phyloP scores from a whole-genome alignment of 129 eudicot genomes.

The Oenanthe sinensis region DNA sequence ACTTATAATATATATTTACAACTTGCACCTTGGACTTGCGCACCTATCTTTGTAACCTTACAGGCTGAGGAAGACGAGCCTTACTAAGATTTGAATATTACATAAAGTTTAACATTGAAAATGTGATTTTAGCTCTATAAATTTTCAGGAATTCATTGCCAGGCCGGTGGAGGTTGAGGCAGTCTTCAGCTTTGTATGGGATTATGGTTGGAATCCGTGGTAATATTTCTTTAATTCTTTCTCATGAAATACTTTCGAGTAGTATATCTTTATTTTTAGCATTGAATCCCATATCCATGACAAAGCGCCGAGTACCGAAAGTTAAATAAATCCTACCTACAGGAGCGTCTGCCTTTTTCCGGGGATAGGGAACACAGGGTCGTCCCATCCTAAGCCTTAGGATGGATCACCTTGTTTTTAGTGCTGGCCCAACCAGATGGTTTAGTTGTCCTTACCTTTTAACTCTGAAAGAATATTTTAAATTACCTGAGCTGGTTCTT shows the following conservation, averaged over 20 bases:
- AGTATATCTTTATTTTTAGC: not conserved
- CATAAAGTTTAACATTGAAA: conserved; percentile 7
- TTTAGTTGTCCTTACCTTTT: not conserved
- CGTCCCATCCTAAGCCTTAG: not conserved
- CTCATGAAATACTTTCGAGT: not conserved
- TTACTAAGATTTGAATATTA: not conserved
- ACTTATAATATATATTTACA: not conserved
- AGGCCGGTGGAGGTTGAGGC: conserved; percentile 27
- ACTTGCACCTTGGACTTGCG: not conserved
- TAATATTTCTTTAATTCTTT: not conserved
- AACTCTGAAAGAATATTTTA: not conserved
- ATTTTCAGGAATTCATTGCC: conserved; percentile 30
- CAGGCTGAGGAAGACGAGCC: not conserved
- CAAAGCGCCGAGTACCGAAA: not conserved
- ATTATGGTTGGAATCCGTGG: conserved; percentile 11
- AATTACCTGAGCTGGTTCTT: not conserved
- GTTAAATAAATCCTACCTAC: not conserved
- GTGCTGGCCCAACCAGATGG: not conserved
- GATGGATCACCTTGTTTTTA: not conserved
- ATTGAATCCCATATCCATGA: not conserved
- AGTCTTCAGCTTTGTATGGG: conserved; percentile 29
- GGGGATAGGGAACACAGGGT: not conserved
- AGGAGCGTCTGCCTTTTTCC: not conserved
- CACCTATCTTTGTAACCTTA: not conserved
- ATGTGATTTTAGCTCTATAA: conserved; percentile 11